Evolutionary conservation across 805 yeast species (phyloP).

Genomic region (Sugiyamaella boreocaroliniensis): DNA sequence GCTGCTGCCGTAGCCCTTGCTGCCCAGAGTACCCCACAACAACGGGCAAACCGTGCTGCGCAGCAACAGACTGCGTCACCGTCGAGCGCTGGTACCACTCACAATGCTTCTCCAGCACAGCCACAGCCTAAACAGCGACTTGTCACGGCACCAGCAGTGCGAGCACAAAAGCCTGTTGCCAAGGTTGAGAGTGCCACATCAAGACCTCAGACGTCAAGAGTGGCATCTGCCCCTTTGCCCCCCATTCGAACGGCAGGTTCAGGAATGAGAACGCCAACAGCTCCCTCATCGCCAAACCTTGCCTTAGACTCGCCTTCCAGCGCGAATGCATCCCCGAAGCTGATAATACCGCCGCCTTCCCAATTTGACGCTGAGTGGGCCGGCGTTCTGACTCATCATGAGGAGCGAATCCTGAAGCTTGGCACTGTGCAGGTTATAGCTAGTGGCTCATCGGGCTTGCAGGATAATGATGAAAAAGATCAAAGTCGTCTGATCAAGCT

Average conservation of each 20-base stretch:
- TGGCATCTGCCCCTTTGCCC: neutral
- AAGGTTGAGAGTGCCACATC: constrained; percentile 6
- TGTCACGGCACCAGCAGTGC: neutral
- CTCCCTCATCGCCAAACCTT: neutral
- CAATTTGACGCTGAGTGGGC: constrained; percentile 46
- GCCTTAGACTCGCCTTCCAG: neutral
- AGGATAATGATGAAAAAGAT: constrained; percentile 17
- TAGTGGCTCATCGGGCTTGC: constrained; percentile 6
- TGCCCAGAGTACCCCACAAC: constrained; percentile 8
- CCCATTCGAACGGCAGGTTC: neutral
- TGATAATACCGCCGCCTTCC: constrained; percentile 40
- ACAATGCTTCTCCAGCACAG: constrained; percentile 10
- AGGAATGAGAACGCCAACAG: neutral
- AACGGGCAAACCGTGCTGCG: constrained; percentile 1
- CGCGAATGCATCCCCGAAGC: constrained; percentile 10
- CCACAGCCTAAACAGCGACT: constrained; percentile 5
- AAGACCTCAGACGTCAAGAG: constrained; percentile 13
- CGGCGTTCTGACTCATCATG: constrained; percentile 35
- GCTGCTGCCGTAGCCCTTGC: constrained; percentile 25
- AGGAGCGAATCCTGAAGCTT: constrained; percentile 42
- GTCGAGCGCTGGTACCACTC: constrained; percentile 7
- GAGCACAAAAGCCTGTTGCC: constrained; percentile 12
- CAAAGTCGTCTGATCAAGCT: constrained; percentile 26
- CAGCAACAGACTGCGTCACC: constrained; percentile 1
- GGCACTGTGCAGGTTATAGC: constrained; percentile 34